Conservation (phyloP, 306 rosid species). For the Lupinus albus region DNA sequence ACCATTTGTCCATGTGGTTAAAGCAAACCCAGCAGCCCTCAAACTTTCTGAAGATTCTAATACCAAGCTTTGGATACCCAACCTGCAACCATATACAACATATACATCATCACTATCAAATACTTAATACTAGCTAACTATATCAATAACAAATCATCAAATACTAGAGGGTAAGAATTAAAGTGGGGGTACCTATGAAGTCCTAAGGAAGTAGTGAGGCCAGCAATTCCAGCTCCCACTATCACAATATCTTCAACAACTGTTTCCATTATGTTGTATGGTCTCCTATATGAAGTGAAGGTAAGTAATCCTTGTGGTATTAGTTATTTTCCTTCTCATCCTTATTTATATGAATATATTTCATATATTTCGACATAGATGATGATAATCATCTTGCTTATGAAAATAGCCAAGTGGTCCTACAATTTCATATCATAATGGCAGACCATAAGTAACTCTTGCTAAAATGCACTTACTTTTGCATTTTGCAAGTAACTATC, state of each 20-base stretch:
- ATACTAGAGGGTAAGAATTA: not conserved
- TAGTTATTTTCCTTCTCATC: not conserved
- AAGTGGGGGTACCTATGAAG: conserved; percentile 48
- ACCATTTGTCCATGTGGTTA: conserved; percentile 65
- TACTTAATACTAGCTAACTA: not conserved
- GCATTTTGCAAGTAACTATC: no score
- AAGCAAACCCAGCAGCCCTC: conserved; percentile 68
- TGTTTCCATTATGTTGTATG: conserved; percentile 32
- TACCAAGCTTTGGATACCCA: conserved; percentile 67
- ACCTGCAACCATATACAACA: conserved; percentile 35
- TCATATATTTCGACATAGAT: not conserved
- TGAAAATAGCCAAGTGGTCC: not conserved
- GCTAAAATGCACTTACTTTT: not conserved
- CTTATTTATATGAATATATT: no score
- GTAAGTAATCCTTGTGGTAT: not conserved
- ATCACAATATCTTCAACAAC: conserved; percentile 42
- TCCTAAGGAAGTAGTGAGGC: conserved; percentile 58
- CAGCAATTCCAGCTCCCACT: conserved; percentile 86
- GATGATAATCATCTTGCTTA: not conserved
- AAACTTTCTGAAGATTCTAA: conserved; percentile 63
- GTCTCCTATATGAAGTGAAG: not conserved
- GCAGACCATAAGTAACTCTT: no score
- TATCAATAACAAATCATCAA: not conserved
- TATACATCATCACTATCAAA: not conserved
- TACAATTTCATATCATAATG: not conserved